Evolutionary conservation across 2,329 filamentous ascomycete species (phyloP).

Genomic region (Penicillium sp.): DNA sequence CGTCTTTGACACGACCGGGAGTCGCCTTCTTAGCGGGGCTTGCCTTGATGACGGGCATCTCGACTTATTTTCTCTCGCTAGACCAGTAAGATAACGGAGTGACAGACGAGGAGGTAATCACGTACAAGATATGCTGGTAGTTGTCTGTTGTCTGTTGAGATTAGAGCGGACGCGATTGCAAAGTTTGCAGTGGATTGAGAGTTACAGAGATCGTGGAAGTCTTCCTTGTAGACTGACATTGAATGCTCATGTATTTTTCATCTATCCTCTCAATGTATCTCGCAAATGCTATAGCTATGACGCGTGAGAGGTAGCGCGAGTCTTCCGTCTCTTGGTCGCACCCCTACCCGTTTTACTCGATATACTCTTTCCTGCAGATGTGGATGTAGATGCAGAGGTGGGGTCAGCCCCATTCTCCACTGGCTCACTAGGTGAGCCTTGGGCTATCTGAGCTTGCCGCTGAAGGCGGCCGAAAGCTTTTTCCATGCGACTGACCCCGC

Average conservation of each 20-base stretch:
- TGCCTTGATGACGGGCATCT: no score
- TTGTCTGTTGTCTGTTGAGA: no score
- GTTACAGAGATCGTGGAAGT: not conserved
- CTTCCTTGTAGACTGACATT: not conserved
- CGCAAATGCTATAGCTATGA: not conserved
- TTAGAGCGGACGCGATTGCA: no score
- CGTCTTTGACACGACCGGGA: no score
- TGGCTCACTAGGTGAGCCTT: not conserved
- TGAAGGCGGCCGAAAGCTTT: slow-evolving; percentile 70
- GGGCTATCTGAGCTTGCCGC: slow-evolving; percentile 48
- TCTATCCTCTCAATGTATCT: not conserved
- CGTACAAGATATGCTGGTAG: no score
- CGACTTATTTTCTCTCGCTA: no score
- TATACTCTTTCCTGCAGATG: slow-evolving; percentile 6
- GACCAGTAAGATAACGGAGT: no score
- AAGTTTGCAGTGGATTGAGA: no score
- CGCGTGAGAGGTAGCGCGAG: slow-evolving; percentile 2
- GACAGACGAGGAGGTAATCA: no score
- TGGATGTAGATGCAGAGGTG: not conserved
- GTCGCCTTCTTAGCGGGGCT: no score
- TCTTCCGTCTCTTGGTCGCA: slow-evolving; percentile 29
- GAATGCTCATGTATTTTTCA: not conserved
- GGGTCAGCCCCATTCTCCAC: not conserved
- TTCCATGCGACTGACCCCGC: slow-evolving; percentile 70
- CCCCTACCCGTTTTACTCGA: slow-evolving; percentile 8